Percentiles rank a stretch among this genome's conserved stretches.
Evolutionary conservation across 2,329 filamentous ascomycete species (phyloP).

Genomic region (Xylariaceae sp.): DNA sequence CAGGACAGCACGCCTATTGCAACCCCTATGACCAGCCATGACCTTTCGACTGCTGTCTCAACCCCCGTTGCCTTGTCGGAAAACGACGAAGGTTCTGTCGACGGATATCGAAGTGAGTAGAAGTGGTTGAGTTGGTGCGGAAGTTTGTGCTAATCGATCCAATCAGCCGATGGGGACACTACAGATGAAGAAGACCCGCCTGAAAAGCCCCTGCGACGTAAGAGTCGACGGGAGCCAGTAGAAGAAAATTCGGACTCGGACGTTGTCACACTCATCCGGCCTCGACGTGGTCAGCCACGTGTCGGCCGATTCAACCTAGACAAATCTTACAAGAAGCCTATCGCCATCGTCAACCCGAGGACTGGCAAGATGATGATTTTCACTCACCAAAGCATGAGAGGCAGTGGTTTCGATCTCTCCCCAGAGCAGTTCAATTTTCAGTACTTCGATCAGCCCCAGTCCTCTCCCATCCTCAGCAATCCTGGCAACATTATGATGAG

Average conservation of each 20-base stretch:
- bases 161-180: conserved; percentile 61
- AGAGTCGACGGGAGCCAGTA: conserved; percentile 44
- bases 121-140: conserved; percentile 16
- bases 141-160: conserved; percentile 43
- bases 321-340: conserved; percentile 57
- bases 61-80: conserved; percentile 38
- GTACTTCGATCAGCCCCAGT: conserved; percentile 44
- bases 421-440: conserved; percentile 58
- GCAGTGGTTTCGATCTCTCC: conserved; percentile 51
- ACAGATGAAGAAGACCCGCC: conserved; percentile 61
- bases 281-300: conserved; percentile 55
- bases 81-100: conserved; percentile 48
- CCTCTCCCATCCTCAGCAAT: conserved; percentile 64
- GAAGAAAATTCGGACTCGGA: conserved; percentile 55
- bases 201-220: conserved; percentile 52
- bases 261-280: conserved; percentile 49
- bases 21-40: conserved; percentile 44
- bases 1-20: conserved; percentile 46
- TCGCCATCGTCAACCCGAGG: conserved; percentile 59
- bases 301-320: conserved; percentile 59
- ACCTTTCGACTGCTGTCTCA: conserved; percentile 38
- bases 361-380: conserved; percentile 67
- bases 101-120: conserved; percentile 64
- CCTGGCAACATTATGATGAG: conserved; percentile 79
- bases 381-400: conserved; percentile 53